Evolutionary conservation across 192 early-diverging fungal genomes (phyloP).

Genomic region (Rhizophagus clarus): DNA sequence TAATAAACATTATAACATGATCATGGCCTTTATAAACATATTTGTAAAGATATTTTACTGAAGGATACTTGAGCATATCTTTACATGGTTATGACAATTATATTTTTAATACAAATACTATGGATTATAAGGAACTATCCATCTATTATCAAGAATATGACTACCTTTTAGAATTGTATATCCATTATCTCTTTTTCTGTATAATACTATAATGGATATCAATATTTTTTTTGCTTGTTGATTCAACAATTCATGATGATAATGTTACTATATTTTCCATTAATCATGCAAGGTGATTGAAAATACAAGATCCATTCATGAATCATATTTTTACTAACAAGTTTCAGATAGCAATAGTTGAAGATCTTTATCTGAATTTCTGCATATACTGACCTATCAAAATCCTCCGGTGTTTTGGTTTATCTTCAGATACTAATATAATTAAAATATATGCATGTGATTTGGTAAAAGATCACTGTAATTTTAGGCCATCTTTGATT

Average conservation of each 20-base stretch:
- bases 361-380: constrained; percentile 30
- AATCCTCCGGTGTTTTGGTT: no score
- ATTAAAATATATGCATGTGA: constrained; percentile 45
- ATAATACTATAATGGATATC: constrained; percentile 40
- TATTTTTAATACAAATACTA: constrained; percentile 43
- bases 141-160: constrained; percentile 43
- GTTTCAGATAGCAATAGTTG: constrained; percentile 28
- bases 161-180: no score
- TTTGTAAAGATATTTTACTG: constrained; percentile 47
- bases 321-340: constrained; percentile 30
- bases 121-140: constrained; percentile 40
- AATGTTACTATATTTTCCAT: constrained; percentile 35
- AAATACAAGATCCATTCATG: constrained; percentile 43
- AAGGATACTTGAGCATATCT: constrained; percentile 34
- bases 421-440: constrained; percentile 29
- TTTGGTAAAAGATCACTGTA: no score
- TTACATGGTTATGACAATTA: constrained; percentile 42
- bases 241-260: constrained; percentile 1
- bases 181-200: constrained; percentile 26
- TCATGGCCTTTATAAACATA: no score
- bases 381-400: constrained; percentile 31
- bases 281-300: constrained; percentile 32
- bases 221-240: constrained; percentile 24
- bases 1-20: no score
- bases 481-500: constrained; percentile 32